A percentile compares a stretch with the other conserved stretches of the same genome.
phyloP scores from a whole-genome alignment of 2,329 filamentous ascomycete genomes.

The Nemania abortiva region DNA sequence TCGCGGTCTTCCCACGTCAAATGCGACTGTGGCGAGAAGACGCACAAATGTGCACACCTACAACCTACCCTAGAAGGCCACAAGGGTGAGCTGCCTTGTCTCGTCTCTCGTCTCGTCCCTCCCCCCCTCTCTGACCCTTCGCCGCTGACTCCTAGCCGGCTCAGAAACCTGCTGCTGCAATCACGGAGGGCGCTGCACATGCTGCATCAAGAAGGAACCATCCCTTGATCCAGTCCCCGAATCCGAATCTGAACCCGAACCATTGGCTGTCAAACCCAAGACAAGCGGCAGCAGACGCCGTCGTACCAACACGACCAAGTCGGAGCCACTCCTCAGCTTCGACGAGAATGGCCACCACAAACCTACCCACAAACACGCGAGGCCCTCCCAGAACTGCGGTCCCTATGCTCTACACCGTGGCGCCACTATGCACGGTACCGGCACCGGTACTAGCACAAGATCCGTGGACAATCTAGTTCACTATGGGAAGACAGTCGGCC shows the following conservation, averaged over 20 bases:
- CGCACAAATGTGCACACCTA: constrained; percentile 75
- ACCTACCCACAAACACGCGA: constrained; percentile 70
- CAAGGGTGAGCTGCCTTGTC: constrained; percentile 62
- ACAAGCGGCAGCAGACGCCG: constrained; percentile 60
- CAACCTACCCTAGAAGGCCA: constrained; percentile 69
- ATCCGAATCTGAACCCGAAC: constrained; percentile 68
- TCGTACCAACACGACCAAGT: constrained; percentile 72
- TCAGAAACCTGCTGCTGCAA: constrained; percentile 77
- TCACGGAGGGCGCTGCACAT: constrained; percentile 75
- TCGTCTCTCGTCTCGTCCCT: not conserved
- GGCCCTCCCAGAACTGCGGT: constrained; percentile 70
- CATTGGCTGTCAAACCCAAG: constrained; percentile 57
- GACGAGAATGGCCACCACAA: constrained; percentile 75
- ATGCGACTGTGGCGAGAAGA: constrained; percentile 97
- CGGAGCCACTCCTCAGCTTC: constrained; percentile 69
- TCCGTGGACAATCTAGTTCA: constrained; percentile 60
- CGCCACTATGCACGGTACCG: constrained; percentile 57
- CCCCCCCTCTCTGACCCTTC: constrained; percentile 28
- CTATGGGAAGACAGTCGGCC: constrained; percentile 55
- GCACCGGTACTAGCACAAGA: constrained; percentile 57
- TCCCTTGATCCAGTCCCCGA: constrained; percentile 73
- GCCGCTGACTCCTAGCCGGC: constrained; percentile 43
- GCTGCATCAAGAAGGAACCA: constrained; percentile 72
- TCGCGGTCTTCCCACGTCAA: constrained; percentile 93
- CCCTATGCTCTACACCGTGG: constrained; percentile 71